These are phyloP conservation scores for Aspergillus bertholletiae DNA, from an alignment of 495 filamentous ascomycete genomes.

Conservation along the genomic window DNA sequence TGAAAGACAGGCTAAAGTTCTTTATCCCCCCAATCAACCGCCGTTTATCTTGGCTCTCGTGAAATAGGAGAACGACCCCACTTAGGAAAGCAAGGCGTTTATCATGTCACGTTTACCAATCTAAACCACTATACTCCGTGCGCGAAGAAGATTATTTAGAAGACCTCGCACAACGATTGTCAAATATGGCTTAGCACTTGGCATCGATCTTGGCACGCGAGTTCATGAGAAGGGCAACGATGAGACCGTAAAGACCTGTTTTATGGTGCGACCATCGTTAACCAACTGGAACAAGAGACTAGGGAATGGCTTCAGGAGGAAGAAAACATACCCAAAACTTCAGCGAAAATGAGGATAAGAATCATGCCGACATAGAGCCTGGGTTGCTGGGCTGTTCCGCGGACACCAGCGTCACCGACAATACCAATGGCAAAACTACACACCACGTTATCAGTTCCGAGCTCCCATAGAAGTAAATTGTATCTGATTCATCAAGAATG, in stretches of 20 bases:
- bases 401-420: constrained; percentile 98
- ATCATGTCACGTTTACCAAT: background rate
- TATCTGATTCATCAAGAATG: background rate
- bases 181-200: constrained; percentile 26
- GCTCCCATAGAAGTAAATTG: background rate
- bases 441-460: constrained; percentile 4
- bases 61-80: background rate
- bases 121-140: constrained; percentile 8
- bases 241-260: constrained; percentile 91
- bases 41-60: background rate
- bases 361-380: constrained; percentile 99
- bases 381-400: constrained; percentile 96
- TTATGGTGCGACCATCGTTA: background rate
- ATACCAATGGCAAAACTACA: constrained; percentile 93
- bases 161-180: constrained; percentile 9
- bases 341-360: constrained; percentile 99
- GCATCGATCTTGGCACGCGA: constrained; percentile 48
- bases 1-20: background rate
- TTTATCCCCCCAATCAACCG: background rate
- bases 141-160: constrained; percentile 1
- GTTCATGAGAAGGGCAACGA: constrained; percentile 99
- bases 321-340: constrained; percentile 84
- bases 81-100: background rate
- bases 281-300: background rate
- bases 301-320: background rate